Evolutionary conservation across 306 rosid species (phyloP).

Genomic region (Betula pendula): DNA sequence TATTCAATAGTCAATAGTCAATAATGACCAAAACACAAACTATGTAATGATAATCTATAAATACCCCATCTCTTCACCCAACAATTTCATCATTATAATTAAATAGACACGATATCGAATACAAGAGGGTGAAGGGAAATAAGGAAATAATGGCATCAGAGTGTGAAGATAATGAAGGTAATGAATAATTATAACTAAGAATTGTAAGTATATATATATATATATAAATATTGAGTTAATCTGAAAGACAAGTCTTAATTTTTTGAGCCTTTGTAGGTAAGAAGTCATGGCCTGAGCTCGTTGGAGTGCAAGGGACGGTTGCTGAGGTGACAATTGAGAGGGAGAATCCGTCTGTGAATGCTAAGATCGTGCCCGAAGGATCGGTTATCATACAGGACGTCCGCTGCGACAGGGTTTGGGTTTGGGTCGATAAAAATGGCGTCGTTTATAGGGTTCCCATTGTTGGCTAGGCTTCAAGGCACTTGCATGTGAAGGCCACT

Average conservation of each 20-base stretch:
- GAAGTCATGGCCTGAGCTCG: slow-evolving; percentile 59
- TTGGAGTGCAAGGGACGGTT: slow-evolving; percentile 37
- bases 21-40: too few species aligned
- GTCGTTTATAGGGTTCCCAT: slow-evolving; percentile 17
- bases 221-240: too few species aligned
- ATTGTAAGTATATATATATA: too few species aligned
- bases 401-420: slow-evolving; percentile 51
- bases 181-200: not conserved
- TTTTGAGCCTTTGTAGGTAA: slow-evolving; percentile 33
- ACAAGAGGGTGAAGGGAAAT: not conserved
- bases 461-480: not conserved
- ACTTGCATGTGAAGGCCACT: too few species aligned
- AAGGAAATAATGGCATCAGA: slow-evolving; percentile 15
- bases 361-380: slow-evolving; percentile 30
- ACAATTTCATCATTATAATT: not conserved
- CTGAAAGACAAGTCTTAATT: too few species aligned
- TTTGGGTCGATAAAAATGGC: slow-evolving; percentile 36
- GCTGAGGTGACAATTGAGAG: slow-evolving; percentile 46
- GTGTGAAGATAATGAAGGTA: slow-evolving; percentile 19
- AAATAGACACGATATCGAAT: not conserved
- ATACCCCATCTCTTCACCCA: slow-evolving; percentile 12
- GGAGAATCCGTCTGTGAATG: slow-evolving; percentile 42
- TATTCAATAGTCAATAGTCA: too few species aligned
- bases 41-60: not conserved
- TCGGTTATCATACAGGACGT: slow-evolving; percentile 3